These are phyloP conservation scores for Cladosporium oxysporum DNA, from an alignment of 2,329 filamentous ascomycete species.

Conservation along the genomic window DNA sequence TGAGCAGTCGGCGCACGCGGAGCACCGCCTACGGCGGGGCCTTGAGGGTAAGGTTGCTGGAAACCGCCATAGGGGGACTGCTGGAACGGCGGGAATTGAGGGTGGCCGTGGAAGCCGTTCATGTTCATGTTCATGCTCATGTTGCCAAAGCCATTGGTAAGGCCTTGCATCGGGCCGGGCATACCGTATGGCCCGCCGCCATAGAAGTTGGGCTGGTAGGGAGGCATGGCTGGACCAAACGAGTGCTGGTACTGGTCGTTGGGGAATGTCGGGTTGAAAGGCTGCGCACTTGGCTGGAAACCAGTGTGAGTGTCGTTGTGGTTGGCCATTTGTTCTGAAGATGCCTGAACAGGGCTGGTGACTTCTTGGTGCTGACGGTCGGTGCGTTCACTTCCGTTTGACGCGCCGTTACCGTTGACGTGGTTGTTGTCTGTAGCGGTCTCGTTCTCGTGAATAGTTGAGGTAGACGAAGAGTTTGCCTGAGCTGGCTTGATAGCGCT, in stretches of 20 bases:
- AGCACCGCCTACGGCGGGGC: slow-evolving; percentile 38
- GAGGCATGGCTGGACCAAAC: slow-evolving; percentile 15
- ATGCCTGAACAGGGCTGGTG: slow-evolving; percentile 48
- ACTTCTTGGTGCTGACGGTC: slow-evolving; percentile 59
- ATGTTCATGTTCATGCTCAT: slow-evolving; percentile 64
- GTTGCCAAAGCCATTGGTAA: slow-evolving; percentile 68
- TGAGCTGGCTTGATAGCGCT: slow-evolving; percentile 26
- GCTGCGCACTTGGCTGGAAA: slow-evolving; percentile 75
- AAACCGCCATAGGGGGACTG: slow-evolving; percentile 62
- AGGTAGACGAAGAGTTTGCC: slow-evolving; percentile 46
- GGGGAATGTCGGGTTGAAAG: slow-evolving; percentile 63
- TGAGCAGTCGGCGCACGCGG: slow-evolving; percentile 47
- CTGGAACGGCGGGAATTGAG: slow-evolving; percentile 30
- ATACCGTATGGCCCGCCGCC: slow-evolving; percentile 15
- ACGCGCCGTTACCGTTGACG: slow-evolving; percentile 58
- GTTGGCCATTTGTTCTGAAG: slow-evolving; percentile 45
- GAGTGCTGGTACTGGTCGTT: slow-evolving; percentile 37
- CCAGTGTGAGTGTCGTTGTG: slow-evolving; percentile 65
- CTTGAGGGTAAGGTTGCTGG: slow-evolving; percentile 42
- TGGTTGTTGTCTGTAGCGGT: slow-evolving; percentile 59
- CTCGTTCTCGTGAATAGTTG: slow-evolving; percentile 72
- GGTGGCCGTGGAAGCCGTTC: slow-evolving; percentile 47
- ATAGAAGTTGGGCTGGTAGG: slow-evolving; percentile 15
- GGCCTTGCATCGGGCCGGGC: slow-evolving; percentile 44
- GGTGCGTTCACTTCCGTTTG: slow-evolving; percentile 5